Percentiles rank a stretch among this genome's conserved stretches.
Evolutionary conservation across 805 yeast species (phyloP).

Genomic region (Candida ovalis): DNA sequence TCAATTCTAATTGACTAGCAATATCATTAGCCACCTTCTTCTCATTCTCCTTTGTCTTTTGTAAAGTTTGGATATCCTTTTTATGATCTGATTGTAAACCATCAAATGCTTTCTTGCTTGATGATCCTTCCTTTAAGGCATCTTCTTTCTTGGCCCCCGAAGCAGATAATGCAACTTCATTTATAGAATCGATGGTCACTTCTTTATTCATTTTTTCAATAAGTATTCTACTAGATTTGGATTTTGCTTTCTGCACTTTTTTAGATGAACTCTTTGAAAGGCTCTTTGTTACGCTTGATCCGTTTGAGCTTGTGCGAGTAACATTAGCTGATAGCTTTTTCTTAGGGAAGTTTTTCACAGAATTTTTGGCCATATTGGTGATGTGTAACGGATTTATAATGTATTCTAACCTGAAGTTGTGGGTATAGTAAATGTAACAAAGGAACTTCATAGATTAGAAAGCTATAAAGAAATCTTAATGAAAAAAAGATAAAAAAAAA

Average conservation of each 20-base stretch:
- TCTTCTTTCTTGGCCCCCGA: constrained; percentile 1
- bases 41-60: constrained; percentile 20
- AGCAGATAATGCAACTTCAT: constrained; percentile 12
- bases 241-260: constrained; percentile 18
- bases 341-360: background rate
- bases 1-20: constrained; percentile 42
- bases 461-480: background rate
- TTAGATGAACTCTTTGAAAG: constrained; percentile 11
- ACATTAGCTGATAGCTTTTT: background rate
- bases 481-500: background rate
- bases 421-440: background rate
- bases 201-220: constrained; percentile 27
- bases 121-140: background rate
- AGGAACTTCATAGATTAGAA: background rate
- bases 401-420: no score
- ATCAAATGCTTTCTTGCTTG: constrained; percentile 30
- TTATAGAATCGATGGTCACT: constrained; percentile 21
- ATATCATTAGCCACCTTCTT: constrained; percentile 39
- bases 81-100: constrained; percentile 37
- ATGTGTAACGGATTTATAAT: no score
- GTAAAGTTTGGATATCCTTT: constrained; percentile 32
- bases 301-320: background rate
- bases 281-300: background rate
- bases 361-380: constrained; percentile 1
- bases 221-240: constrained; percentile 22